phyloP scores from a whole-genome alignment of 306 rosid genomes.

The Malus domestica region ASM211411v1 NC_041803.1:48953501-48954000 shows the following conservation, averaged over 20 bases:
- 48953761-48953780: background rate
- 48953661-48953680: background rate
- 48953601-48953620: fast-evolving
- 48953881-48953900: conserved; percentile 30
- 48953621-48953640: too few species aligned
- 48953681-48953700: background rate
- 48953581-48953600: too few species aligned
- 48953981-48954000: conserved; percentile 89
- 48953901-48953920: background rate
- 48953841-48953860: background rate
- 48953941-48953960: conserved; percentile 54
- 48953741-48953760: background rate
- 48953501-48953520: too few species aligned
- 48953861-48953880: background rate
- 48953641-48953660: too few species aligned
- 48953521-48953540: too few species aligned
- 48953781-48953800: background rate
- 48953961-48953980: conserved; percentile 67
- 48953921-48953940: background rate
- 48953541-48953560: too few species aligned
- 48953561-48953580: too few species aligned
- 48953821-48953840: conserved; percentile 17
- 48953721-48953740: background rate
- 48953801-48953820: background rate
- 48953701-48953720: background rate